Percentiles rank a stretch among this genome's conserved stretches.
Evolutionary conservation across 2,329 filamentous ascomycete species (phyloP).

Genomic region (Diplodia intermedia): DNA sequence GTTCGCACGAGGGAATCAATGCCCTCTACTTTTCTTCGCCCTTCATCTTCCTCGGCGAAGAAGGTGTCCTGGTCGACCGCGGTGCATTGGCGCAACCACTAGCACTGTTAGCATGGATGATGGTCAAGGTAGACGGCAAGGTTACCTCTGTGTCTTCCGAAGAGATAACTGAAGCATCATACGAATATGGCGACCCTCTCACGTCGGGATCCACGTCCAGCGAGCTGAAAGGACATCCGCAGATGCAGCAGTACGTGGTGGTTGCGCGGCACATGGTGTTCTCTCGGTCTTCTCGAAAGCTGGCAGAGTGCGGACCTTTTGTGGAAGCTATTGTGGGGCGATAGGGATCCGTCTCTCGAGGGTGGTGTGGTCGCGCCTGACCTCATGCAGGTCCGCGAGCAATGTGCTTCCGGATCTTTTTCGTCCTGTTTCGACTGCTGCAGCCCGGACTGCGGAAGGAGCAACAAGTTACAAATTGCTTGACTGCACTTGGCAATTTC

Average conservation of each 20-base stretch:
- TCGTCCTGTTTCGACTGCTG: constrained; percentile 14
- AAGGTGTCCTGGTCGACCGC: constrained; percentile 17
- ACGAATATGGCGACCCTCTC: constrained; percentile 11
- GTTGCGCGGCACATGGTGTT: constrained; percentile 20
- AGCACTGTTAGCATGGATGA: not conserved
- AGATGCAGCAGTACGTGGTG: constrained; percentile 29
- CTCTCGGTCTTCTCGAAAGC: not conserved
- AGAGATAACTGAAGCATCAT: not conserved
- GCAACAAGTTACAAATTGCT: not conserved
- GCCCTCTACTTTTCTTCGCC: not conserved
- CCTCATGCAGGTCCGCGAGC: constrained; percentile 19
- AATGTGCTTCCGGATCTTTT: constrained; percentile 20
- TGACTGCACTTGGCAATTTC: constrained; percentile 1
- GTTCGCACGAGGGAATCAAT: not conserved
- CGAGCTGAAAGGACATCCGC: constrained; percentile 20
- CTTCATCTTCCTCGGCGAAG: not conserved
- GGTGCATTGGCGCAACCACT: constrained; percentile 14
- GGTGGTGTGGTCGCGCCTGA: constrained; percentile 29
- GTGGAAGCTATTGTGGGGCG: constrained; percentile 25
- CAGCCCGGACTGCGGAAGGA: not conserved
- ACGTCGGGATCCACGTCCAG: constrained; percentile 11
- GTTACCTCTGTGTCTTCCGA: constrained; percentile 12
- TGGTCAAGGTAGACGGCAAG: not conserved
- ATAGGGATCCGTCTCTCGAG: constrained; percentile 23
- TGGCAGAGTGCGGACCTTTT: constrained; percentile 10